Base-by-base conservation (phyloP, 805 yeast species). In the Priceomyces carsonii region DNA sequence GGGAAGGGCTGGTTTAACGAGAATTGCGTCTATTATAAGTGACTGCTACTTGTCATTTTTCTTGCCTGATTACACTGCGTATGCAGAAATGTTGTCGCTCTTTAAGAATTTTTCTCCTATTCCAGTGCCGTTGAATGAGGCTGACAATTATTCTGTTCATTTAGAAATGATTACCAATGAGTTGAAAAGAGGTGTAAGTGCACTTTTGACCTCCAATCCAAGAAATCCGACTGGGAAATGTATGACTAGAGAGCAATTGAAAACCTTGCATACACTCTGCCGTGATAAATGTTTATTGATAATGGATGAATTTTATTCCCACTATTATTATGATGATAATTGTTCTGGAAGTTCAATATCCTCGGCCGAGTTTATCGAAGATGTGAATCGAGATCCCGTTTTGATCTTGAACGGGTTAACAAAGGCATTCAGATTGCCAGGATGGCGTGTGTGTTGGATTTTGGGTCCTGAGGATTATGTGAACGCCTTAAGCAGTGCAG, bases 361-460 rank as follows among this genome's bases (percentile, higher is more conserved):
- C 7, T 71, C 79, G 4, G 77, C 80, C 3, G 67, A 66, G 39
- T 69, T 59, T 41, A 71, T 77, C 16, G 64, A 72, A 19, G 81
- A 77, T 44, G 82, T 77, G 16, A 70, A 77, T 46, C 57, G 56
- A 35, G 83, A 77, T 47, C 82, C 82, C 0, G 83, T 77, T 6
- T 63, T 77, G 45, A 75, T 77, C 39, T 63, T 77, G 41, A 80
- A 77, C 52, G 83, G 83, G 1, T 61, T 77, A 24, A 77, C 83
- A 32, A 77, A 77, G 54, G 77, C 79, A 2, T 77, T 77, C 59
- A 63, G 83, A 40, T 63, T 77, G 30, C 83, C 83, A 2, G 83
- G 83, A 1, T 77, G 82, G 82, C 64, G 83, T 56, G 71, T 73
- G 8, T 77, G 82, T 45, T 77, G 83, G 83, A 66, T 77, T 35